Evolutionary conservation across 2,329 filamentous ascomycete genomes (phyloP).

Genomic region (Iodosphaeria phyllophila): DNA sequence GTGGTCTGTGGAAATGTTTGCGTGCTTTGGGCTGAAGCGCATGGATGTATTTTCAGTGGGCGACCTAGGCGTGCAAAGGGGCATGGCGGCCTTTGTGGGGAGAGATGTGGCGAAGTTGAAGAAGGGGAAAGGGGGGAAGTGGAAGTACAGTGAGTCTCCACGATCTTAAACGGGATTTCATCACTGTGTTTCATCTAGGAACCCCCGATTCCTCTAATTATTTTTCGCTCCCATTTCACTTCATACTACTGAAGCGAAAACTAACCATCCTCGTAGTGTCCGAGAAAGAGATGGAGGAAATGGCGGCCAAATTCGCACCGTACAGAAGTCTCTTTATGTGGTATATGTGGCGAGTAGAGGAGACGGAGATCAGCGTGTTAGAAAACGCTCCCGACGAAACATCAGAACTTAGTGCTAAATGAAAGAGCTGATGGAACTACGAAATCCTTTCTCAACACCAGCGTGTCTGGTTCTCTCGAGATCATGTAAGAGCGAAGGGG

Average conservation of each 20-base stretch:
- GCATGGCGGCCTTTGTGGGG: slow-evolving; percentile 77
- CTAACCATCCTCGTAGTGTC: too few species aligned
- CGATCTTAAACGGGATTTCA: too few species aligned
- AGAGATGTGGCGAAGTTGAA: slow-evolving; percentile 73
- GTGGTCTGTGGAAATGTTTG: slow-evolving; percentile 98
- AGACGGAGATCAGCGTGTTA: slow-evolving; percentile 52
- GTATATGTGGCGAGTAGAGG: slow-evolving; percentile 87
- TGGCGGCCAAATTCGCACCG: slow-evolving; percentile 62
- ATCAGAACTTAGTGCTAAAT: too few species aligned
- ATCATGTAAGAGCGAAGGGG: too few species aligned
- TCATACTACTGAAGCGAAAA: too few species aligned
- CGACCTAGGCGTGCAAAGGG: slow-evolving; percentile 83
- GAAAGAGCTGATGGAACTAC: neutral
- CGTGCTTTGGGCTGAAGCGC: slow-evolving; percentile 82
- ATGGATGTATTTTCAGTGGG: slow-evolving; percentile 88
- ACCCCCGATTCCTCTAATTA: too few species aligned
- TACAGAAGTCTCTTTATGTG: slow-evolving; percentile 94
- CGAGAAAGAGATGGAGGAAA: slow-evolving; percentile 77
- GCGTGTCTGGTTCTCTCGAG: too few species aligned
- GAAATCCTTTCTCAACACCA: too few species aligned
- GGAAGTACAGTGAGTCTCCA: too few species aligned
- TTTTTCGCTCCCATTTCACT: too few species aligned
- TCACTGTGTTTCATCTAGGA: too few species aligned
- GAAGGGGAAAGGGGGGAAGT: slow-evolving; percentile 63
- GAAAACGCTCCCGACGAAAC: slow-evolving; percentile 23